These are phyloP conservation scores for Debaryomyces tyrocola DNA, from an alignment of 805 yeast genomes.

Conservation along the genomic window DNA sequence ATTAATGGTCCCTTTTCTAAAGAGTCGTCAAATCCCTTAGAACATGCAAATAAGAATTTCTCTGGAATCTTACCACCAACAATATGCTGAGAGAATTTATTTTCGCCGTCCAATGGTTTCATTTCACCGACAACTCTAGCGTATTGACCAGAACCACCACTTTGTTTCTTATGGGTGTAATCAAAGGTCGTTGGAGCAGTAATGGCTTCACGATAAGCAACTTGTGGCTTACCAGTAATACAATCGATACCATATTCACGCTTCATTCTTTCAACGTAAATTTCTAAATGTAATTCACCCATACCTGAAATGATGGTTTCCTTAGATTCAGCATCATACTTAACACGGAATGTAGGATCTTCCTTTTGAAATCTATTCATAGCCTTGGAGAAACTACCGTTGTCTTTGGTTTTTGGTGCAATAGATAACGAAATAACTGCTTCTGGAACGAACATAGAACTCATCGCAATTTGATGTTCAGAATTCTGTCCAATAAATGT, in stretches of 20 bases:
- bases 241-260: constrained; percentile 97
- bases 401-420: constrained; percentile 83
- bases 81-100: constrained; percentile 79
- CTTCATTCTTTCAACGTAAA: constrained; percentile 96
- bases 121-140: constrained; percentile 92
- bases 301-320: constrained; percentile 95
- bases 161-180: constrained; percentile 94
- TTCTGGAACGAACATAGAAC: constrained; percentile 98
- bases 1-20: constrained; percentile 94
- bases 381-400: constrained; percentile 90
- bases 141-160: constrained; percentile 99
- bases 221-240: constrained; percentile 96
- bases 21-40: constrained; percentile 92
- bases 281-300: constrained; percentile 97
- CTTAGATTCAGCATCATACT: constrained; percentile 85
- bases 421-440: constrained; percentile 95
- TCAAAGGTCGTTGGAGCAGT: constrained; percentile 74
- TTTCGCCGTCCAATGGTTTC: constrained; percentile 63
- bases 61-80: constrained; percentile 98
- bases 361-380: constrained; percentile 97
- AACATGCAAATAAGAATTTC: constrained; percentile 90
- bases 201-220: constrained; percentile 94
- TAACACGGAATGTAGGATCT: constrained; percentile 97
- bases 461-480: constrained; percentile 78
- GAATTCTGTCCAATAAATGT: constrained; percentile 82